Evolutionary conservation across 2,329 filamentous ascomycete genomes (phyloP).

Genomic region (Blastomyces percursus): DNA sequence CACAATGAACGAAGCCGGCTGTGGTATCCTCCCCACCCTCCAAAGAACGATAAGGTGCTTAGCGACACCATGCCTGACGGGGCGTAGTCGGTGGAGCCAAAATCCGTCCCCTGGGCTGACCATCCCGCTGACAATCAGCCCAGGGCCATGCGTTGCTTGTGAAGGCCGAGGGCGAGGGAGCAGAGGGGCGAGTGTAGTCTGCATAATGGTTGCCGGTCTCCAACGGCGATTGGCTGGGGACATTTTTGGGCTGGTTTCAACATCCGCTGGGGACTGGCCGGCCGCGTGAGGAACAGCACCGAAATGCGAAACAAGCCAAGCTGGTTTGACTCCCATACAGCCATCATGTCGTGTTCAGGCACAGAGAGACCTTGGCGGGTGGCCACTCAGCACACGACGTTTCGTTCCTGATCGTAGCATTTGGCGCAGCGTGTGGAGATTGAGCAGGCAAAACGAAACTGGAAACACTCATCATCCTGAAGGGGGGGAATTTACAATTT

Average conservation of each 20-base stretch:
- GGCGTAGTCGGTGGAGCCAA: neutral
- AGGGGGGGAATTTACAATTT: neutral
- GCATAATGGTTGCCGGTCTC: neutral
- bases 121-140: too few relatives aligned
- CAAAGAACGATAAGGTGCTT: neutral
- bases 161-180: too few relatives aligned
- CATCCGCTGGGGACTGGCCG: neutral
- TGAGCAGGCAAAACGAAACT: too few relatives aligned
- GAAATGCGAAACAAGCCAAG: slow-evolving; percentile 4
- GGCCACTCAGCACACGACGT: neutral
- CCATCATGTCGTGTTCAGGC: neutral
- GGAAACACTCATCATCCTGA: too few relatives aligned
- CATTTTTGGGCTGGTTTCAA: neutral
- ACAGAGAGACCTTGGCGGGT: neutral
- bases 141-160: too few relatives aligned
- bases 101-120: neutral
- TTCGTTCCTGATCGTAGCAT: neutral
- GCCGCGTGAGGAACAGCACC: neutral
- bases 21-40: too few relatives aligned
- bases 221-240: neutral
- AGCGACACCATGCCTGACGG: neutral
- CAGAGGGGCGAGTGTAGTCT: too few relatives aligned
- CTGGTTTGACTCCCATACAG: neutral
- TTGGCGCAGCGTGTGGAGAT: neutral
- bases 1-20: too few relatives aligned